phyloP scores from a whole-genome alignment of 2,329 filamentous ascomycete species.

The Colletotrichum sp. region DNA sequence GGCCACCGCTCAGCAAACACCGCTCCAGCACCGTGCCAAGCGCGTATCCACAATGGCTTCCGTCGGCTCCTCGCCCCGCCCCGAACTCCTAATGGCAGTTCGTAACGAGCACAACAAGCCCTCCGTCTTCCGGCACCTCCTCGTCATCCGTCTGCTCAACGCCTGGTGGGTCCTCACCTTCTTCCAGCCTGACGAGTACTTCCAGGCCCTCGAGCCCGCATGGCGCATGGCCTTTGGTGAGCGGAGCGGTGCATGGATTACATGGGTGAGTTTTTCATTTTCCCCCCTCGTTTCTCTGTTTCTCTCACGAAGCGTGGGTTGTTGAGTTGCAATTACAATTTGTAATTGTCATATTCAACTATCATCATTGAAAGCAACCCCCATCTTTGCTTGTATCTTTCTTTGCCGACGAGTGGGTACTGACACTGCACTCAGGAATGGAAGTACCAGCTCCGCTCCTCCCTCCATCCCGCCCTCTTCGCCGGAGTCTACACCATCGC shows the following conservation, averaged over 20 bases:
- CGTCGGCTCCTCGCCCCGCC: conserved; percentile 22
- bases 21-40: background rate
- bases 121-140: conserved; percentile 38
- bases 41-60: conserved; percentile 22
- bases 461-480: conserved; percentile 89
- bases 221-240: conserved; percentile 87
- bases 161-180: conserved; percentile 82
- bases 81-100: conserved; percentile 25
- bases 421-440: conserved; percentile 74
- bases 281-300: background rate
- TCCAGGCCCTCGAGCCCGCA: conserved; percentile 92
- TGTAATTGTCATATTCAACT: background rate
- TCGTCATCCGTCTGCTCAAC: conserved; percentile 81
- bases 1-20: background rate
- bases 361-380: background rate
- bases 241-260: conserved; percentile 85
- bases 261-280: conserved; percentile 74
- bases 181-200: conserved; percentile 98
- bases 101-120: conserved; percentile 26
- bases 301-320: background rate
- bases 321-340: background rate
- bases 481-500: conserved; percentile 72
- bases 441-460: conserved; percentile 85
- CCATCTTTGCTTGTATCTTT: background rate
- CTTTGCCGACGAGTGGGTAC: background rate